A percentile compares a stretch with the other conserved stretches of the same genome.
These are phyloP conservation scores for Omphalea diandra DNA, from an alignment of 441 rosid genomes.

Conservation along the genomic window DNA sequence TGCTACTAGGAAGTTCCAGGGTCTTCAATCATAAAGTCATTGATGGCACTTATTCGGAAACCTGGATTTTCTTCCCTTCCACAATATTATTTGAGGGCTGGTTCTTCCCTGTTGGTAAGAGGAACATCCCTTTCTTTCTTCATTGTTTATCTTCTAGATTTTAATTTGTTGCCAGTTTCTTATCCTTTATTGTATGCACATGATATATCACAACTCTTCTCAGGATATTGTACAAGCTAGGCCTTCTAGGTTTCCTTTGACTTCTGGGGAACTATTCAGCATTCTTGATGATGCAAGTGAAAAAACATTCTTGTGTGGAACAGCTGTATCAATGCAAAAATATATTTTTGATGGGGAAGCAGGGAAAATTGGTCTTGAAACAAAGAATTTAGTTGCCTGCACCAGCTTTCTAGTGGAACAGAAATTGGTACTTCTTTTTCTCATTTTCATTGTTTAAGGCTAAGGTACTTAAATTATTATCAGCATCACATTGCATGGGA, in stretches of 20 bases:
- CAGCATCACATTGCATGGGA: neutral
- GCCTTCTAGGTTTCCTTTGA: conserved; percentile 63
- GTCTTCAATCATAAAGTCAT: conserved; percentile 55
- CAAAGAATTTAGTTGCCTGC: conserved; percentile 81
- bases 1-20: conserved; percentile 65
- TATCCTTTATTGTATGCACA: conserved; percentile 9
- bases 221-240: conserved; percentile 83
- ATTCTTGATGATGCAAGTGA: conserved; percentile 98
- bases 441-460: conserved; percentile 8
- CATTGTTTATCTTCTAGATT: conserved; percentile 10
- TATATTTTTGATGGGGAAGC: conserved; percentile 89
- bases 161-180: neutral
- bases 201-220: conserved; percentile 27
- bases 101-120: conserved; percentile 78
- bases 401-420: conserved; percentile 87
- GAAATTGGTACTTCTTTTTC: conserved; percentile 55
- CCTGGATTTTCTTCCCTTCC: conserved; percentile 70
- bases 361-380: conserved; percentile 75
- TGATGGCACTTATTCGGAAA: conserved; percentile 59
- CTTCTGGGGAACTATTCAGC: conserved; percentile 71
- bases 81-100: conserved; percentile 71
- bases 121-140: conserved; percentile 6
- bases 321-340: conserved; percentile 73
- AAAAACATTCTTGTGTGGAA: conserved; percentile 70
- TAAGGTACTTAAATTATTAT: neutral